A percentile compares a stretch with the other conserved stretches of the same genome.
phyloP scores from a whole-genome alignment of 2,329 filamentous ascomycete genomes.

The Fusarium algeriense region DNA sequence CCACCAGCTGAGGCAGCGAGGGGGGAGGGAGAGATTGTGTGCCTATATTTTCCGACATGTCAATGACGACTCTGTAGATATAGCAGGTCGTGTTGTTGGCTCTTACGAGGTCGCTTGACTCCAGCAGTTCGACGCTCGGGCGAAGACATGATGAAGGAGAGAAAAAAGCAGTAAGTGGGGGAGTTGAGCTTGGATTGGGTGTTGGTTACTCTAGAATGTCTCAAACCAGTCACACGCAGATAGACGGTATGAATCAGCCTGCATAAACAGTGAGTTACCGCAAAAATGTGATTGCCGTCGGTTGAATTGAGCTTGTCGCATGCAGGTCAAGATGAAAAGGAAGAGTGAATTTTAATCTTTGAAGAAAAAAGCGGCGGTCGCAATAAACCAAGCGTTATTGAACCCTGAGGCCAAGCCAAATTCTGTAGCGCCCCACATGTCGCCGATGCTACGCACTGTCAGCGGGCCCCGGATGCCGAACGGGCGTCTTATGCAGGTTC shows the following conservation, averaged over 20 bases:
- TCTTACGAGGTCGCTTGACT: conserved; percentile 60
- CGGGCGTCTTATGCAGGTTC: conserved; percentile 5
- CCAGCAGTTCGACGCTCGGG: conserved; percentile 56
- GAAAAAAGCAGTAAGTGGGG: conserved; percentile 19
- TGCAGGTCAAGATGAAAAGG: conserved; percentile 11
- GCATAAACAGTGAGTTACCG: no score
- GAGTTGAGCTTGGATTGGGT: conserved; percentile 13
- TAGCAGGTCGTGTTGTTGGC: conserved; percentile 5
- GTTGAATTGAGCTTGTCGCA: conserved; percentile 9
- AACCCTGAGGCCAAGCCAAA: conserved; percentile 37
- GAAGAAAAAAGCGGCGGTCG: conserved; percentile 13
- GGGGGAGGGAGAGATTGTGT: conserved; percentile 97
- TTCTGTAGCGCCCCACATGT: conserved; percentile 30
- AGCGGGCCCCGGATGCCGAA: conserved; percentile 36
- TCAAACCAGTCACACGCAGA: conserved; percentile 9
- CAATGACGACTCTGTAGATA: conserved; percentile 23
- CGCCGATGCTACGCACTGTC: conserved; percentile 9
- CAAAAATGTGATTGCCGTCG: not conserved
- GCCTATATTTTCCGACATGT: conserved; percentile 62
- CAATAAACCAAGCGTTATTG: conserved; percentile 27
- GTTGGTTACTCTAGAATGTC: conserved; percentile 15
- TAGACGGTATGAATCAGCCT: not conserved
- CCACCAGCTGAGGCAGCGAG: conserved; percentile 88
- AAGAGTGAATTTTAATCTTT: conserved; percentile 25
- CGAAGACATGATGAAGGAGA: conserved; percentile 52